Evolutionary conservation across 352 stramenopile genomes (phyloP).

Genomic region (Pythium dissotocum): DNA sequence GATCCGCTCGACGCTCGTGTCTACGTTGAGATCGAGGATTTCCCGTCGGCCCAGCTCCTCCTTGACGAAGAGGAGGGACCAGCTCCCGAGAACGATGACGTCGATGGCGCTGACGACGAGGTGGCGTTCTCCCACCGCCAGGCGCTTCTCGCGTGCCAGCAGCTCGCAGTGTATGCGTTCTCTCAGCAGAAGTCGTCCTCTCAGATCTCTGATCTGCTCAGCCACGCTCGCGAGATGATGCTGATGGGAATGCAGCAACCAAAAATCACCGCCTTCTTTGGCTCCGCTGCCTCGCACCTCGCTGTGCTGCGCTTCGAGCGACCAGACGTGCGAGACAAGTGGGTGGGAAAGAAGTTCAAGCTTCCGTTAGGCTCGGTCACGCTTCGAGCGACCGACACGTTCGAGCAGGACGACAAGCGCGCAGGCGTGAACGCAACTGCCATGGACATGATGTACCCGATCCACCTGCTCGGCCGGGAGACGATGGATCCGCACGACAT

Average conservation of each 20-base stretch:
- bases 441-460: background rate
- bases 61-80: too few species aligned
- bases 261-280: conserved; percentile 1
- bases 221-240: background rate
- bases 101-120: conserved; percentile 1
- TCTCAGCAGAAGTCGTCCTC: background rate
- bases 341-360: conserved; percentile 1
- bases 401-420: background rate
- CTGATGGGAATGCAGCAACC: background rate
- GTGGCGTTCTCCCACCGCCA: conserved; percentile 1
- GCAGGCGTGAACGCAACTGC: background rate
- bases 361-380: conserved; percentile 4
- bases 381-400: conserved; percentile 3
- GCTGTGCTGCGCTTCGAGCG: conserved; percentile 5
- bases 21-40: conserved; percentile 6
- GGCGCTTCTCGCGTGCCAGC: conserved; percentile 4
- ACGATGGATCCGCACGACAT: background rate
- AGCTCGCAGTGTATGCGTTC: conserved; percentile 6
- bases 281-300: background rate
- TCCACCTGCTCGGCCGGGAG: background rate
- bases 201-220: too few species aligned
- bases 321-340: conserved; percentile 11
- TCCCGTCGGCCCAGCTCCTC: too few species aligned
- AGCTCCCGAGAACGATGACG: background rate
- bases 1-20: background rate